Conservation (phyloP, 768 basidiomycete species). For the Fomitopsis serialis region DNA sequence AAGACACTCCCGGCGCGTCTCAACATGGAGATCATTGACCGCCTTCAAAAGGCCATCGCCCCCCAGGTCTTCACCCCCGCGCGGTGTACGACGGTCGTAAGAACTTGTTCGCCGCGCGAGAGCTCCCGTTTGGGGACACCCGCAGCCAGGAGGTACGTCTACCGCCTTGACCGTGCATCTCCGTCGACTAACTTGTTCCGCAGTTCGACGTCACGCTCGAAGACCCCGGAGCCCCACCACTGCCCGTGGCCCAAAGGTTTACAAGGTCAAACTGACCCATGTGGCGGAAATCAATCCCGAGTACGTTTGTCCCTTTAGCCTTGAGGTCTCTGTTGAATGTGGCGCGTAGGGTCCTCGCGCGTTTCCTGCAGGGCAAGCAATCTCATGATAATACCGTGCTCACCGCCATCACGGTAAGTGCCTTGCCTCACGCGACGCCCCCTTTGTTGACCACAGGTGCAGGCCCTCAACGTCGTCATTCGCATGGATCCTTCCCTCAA, state of each 20-base stretch:
- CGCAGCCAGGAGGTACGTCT: constrained; percentile 49
- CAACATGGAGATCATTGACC: constrained; percentile 66
- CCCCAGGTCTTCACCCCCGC: constrained; percentile 66
- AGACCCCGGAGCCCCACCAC: constrained; percentile 33
- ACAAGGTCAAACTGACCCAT: constrained; percentile 60
- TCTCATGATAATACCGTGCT: constrained; percentile 63
- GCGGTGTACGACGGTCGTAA: constrained; percentile 79
- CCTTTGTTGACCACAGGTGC: neutral
- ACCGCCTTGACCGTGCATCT: constrained; percentile 18
- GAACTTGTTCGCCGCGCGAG: constrained; percentile 60
- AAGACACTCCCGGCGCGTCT: constrained; percentile 60
- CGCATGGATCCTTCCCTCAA: constrained; percentile 66
- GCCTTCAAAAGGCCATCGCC: constrained; percentile 51
- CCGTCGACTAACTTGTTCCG: neutral
- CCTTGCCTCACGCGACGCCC: neutral
- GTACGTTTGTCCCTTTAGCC: constrained; percentile 34
- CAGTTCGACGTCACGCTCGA: constrained; percentile 61
- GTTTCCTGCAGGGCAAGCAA: constrained; percentile 61
- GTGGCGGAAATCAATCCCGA: constrained; percentile 82
- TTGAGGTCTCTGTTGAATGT: neutral
- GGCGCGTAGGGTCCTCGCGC: constrained; percentile 46
- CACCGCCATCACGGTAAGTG: constrained; percentile 58
- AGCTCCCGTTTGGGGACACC: constrained; percentile 53
- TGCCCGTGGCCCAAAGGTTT: constrained; percentile 49
- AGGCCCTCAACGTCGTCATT: constrained; percentile 69